Conservation (phyloP, 805 yeast species). For the Cyberlindnera meyerae region DNA sequence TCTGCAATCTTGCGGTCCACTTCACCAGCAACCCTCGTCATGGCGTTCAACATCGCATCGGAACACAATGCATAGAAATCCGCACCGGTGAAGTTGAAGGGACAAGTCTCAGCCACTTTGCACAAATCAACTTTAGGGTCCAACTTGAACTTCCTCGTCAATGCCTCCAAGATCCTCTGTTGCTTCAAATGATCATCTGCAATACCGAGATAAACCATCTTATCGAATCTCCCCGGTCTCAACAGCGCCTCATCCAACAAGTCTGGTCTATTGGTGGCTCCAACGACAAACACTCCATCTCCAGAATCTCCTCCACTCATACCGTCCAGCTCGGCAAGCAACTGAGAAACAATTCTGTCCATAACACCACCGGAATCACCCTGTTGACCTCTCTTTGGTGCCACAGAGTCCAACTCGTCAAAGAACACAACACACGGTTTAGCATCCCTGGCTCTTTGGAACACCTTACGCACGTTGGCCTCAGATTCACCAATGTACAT, state of each 20-base stretch:
- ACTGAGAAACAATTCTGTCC: conserved; percentile 96
- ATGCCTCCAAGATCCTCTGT: conserved; percentile 75
- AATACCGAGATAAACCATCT: conserved; percentile 89
- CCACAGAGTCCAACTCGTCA: conserved; percentile 96
- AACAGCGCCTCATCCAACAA: conserved; percentile 87
- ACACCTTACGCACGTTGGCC: conserved; percentile 92
- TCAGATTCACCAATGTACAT: conserved; percentile 99
- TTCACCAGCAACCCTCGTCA: conserved; percentile 80
- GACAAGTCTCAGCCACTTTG: conserved; percentile 62
- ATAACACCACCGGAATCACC: conserved; percentile 99
- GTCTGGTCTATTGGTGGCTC: conserved; percentile 98
- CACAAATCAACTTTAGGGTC: conserved; percentile 54
- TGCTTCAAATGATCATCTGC: conserved; percentile 90
- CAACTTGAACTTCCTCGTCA: conserved; percentile 76
- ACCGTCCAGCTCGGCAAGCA: conserved; percentile 92
- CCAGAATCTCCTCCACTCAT: conserved; percentile 76
- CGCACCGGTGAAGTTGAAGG: conserved; percentile 94
- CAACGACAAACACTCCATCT: conserved; percentile 94
- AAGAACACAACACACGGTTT: conserved; percentile 96
- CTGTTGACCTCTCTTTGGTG: conserved; percentile 97
- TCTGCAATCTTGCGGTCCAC: conserved; percentile 61
- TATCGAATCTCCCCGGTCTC: conserved; percentile 94
- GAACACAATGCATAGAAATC: conserved; percentile 95
- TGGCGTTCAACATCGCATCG: conserved; percentile 93
- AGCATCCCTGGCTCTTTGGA: conserved; percentile 93